Conservation (phyloP, 139 green algal genomes). For the Ostreobium quekettii region DNA sequence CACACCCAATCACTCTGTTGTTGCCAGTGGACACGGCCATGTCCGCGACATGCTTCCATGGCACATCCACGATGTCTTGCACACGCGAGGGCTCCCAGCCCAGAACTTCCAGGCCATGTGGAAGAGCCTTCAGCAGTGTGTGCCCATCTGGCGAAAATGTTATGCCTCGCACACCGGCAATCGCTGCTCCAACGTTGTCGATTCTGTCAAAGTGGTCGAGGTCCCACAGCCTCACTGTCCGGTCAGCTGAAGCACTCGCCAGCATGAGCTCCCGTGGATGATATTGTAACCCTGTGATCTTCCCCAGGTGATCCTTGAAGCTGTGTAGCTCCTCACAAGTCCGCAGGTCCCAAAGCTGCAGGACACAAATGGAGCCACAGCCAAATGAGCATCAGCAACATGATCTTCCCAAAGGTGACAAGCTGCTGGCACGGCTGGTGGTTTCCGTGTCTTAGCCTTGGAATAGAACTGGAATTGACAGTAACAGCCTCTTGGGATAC, state of each 20-base stretch:
- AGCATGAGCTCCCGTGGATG: slow-evolving; percentile 74
- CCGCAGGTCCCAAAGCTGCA: slow-evolving; percentile 73
- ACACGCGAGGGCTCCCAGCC: slow-evolving; percentile 50
- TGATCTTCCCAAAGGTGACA: not conserved
- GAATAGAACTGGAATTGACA: too few species aligned
- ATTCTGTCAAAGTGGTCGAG: slow-evolving; percentile 58
- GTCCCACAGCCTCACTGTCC: slow-evolving; percentile 70
- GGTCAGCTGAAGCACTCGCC: slow-evolving; percentile 55
- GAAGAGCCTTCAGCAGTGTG: slow-evolving; percentile 47
- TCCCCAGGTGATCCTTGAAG: slow-evolving; percentile 41
- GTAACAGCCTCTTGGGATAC: too few species aligned
- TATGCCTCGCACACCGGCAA: slow-evolving; percentile 45
- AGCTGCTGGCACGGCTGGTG: too few species aligned
- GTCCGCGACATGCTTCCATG: slow-evolving; percentile 44
- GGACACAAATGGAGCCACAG: not conserved
- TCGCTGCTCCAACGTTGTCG: slow-evolving; percentile 47
- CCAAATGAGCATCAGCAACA: slow-evolving; percentile 9
- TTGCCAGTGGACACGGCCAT: slow-evolving; percentile 28
- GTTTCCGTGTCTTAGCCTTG: too few species aligned
- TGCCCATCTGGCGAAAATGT: slow-evolving; percentile 59
- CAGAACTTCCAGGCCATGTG: slow-evolving; percentile 16
- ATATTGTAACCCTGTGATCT: slow-evolving; percentile 67
- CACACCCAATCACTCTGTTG: slow-evolving; percentile 46
- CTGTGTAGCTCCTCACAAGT: slow-evolving; percentile 52
- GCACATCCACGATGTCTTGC: slow-evolving; percentile 54